These are phyloP conservation scores for Lactarius hengduanensis DNA, from an alignment of 768 basidiomycete genomes.

Conservation along the genomic window DNA sequence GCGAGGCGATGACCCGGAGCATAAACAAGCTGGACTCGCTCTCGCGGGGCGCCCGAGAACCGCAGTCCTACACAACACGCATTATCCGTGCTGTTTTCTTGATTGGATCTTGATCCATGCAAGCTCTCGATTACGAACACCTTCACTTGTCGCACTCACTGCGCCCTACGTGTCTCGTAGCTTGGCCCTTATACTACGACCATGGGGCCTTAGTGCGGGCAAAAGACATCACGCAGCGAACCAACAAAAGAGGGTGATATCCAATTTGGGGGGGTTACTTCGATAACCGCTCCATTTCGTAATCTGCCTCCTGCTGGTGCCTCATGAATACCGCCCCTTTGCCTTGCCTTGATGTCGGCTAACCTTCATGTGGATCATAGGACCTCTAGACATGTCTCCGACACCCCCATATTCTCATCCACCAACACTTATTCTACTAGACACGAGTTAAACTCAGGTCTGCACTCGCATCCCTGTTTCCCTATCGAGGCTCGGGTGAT, in stretches of 20 bases:
- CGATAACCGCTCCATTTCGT: constrained; percentile 1
- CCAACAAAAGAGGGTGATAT: not conserved
- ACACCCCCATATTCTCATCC: not conserved
- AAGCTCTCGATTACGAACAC: not conserved
- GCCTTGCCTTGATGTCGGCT: constrained; percentile 12
- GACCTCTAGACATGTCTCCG: not conserved
- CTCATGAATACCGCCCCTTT: constrained; percentile 17
- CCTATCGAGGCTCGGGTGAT: not conserved
- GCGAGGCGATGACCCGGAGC: not conserved
- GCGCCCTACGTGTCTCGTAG: not conserved
- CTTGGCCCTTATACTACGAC: not conserved
- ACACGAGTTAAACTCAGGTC: not conserved
- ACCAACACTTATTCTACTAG: not conserved
- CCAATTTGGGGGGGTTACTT: not conserved
- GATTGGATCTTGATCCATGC: not conserved
- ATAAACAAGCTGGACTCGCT: not conserved
- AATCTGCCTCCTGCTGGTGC: not conserved
- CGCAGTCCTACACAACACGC: constrained; percentile 8
- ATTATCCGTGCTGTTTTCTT: constrained; percentile 8
- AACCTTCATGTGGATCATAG: not conserved
- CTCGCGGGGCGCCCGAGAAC: constrained; percentile 4
- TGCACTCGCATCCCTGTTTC: not conserved
- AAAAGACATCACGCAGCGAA: not conserved
- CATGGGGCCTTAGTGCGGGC: not conserved
- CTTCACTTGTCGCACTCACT: not conserved